Percentiles rank a stretch among this genome's conserved stretches.
These are phyloP conservation scores for Paramecium sexaurelia DNA, from an alignment of 73 alveolate species.

Conservation along the genomic window DNA sequence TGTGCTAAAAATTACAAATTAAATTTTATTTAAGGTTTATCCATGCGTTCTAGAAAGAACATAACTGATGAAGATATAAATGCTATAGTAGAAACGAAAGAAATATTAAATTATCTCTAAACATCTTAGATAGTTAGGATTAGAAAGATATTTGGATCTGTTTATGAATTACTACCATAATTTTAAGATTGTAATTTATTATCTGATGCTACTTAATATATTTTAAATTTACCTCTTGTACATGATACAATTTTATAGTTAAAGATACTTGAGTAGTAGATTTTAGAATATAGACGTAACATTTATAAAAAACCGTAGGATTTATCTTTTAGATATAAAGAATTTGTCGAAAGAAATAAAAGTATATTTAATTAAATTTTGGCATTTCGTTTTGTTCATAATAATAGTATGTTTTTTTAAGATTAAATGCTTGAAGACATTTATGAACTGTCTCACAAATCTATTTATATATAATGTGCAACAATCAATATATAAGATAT, in stretches of 20 bases:
- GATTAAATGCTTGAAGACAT: constrained; percentile 27
- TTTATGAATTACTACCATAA: constrained; percentile 43
- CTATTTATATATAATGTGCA: constrained; percentile 33
- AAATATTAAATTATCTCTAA: constrained; percentile 1
- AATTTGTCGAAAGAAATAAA: not conserved
- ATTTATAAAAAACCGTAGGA: not conserved
- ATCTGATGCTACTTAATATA: not conserved
- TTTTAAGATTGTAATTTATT: not conserved
- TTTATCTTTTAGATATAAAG: not conserved
- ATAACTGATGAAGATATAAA: constrained; percentile 2
- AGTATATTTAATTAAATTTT: not conserved
- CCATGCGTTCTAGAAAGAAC: not conserved
- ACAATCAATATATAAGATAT: not conserved
- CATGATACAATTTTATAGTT: constrained; percentile 37
- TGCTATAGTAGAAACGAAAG: constrained; percentile 17
- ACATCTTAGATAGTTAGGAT: constrained; percentile 41
- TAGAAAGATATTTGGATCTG: constrained; percentile 50
- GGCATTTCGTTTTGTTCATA: not conserved
- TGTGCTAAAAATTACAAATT: not conserved
- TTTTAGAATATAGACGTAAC: not conserved
- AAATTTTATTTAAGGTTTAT: constrained; percentile 23
- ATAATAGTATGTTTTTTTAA: not conserved
- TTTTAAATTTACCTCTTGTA: constrained; percentile 29
- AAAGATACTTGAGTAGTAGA: not conserved
- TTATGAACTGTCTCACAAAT: not conserved